phyloP scores from a whole-genome alignment of 495 filamentous ascomycete species.

The Melanomma pulvis-pyrius region DNA sequence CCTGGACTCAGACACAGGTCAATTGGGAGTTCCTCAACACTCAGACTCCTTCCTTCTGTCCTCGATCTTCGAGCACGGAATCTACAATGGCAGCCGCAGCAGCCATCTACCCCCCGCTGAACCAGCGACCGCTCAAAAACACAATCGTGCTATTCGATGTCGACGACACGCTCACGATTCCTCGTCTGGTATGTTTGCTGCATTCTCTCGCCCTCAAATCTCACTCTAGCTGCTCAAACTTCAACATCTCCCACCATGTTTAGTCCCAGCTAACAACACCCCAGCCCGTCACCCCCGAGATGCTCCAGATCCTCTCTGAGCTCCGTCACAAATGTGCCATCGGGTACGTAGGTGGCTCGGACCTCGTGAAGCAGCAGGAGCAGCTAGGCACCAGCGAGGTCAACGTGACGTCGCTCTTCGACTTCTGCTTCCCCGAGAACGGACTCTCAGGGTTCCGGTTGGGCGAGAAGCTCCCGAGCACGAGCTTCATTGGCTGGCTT shows the following conservation, averaged over 20 bases:
- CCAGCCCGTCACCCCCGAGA: conserved; percentile 72
- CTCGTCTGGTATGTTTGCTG: conserved; percentile 64
- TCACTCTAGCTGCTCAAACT: not conserved
- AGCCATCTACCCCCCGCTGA: conserved; percentile 70
- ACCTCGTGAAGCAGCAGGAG: conserved; percentile 92
- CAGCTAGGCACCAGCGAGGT: conserved; percentile 72
- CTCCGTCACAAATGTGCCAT: conserved; percentile 90
- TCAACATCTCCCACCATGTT: not conserved
- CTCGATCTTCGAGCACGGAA: not conserved
- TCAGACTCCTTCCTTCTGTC: not conserved
- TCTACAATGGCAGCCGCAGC: conserved; percentile 50
- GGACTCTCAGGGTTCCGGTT: conserved; percentile 87
- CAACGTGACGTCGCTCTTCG: conserved; percentile 79
- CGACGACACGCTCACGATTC: conserved; percentile 80
- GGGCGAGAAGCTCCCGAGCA: conserved; percentile 69
- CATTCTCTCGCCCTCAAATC: not conserved
- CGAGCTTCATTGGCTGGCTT: conserved; percentile 88
- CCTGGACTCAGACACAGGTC: not conserved
- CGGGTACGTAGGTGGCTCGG: conserved; percentile 71
- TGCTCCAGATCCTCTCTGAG: conserved; percentile 74
- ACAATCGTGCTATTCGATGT: conserved; percentile 95
- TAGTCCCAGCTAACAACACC: not conserved
- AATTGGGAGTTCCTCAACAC: not conserved
- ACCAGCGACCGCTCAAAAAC: conserved; percentile 79
- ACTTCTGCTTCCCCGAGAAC: conserved; percentile 96